Base-by-base conservation (phyloP, 805 yeast genomes). In the Tetrapisispora iriomotensis region DNA sequence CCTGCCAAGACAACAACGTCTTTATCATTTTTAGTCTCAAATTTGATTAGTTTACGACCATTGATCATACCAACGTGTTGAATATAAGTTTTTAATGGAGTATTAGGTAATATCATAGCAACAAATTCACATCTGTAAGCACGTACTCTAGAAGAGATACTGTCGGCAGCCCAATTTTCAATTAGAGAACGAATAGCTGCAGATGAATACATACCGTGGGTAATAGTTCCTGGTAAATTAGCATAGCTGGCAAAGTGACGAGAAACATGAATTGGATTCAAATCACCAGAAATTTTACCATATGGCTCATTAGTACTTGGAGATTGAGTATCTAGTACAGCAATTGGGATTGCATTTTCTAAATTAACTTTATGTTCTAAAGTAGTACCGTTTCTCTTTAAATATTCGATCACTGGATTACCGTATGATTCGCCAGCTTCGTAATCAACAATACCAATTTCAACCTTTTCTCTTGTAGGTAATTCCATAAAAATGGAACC, bases 21-120 rank as follows among this genome's bases (percentile, higher is more conserved):
- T 54, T 81, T 86, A 50, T 75, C 76, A 65, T 87, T 87, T 66
- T 74, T 74, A 46, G 96, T 82, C 66, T 82, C 92, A 51, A 92
- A 86, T 71, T 84, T 85, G 60, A 92, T 77, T 59, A 92, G 82
- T 79, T 92, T 94, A 69, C 99, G 85, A 62, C 99, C 99, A 56
- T 90, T 92, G 60, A 92, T 86, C 99, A 92, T 92, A 68, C 97
- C 98, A 64, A 85, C 76, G 58, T 94, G 98, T 66, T 88, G 95
- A 53, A 92, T 74, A 47, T 79, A 77, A 29, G 96, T 87, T 48
- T 79, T 78, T 56, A 92, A 75, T 46, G 75, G 79, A 60, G 90
- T 94, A 64, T 90, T 90, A 53, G 99, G 99, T 56, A 92, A 74
- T 36, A 92, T 97, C 99, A 92, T 92, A 51, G 95, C 96, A 37